A percentile compares a stretch with the other conserved stretches of the same genome.
phyloP scores from a whole-genome alignment of 208 protist species.

The Crithidia brevicula region DNA sequence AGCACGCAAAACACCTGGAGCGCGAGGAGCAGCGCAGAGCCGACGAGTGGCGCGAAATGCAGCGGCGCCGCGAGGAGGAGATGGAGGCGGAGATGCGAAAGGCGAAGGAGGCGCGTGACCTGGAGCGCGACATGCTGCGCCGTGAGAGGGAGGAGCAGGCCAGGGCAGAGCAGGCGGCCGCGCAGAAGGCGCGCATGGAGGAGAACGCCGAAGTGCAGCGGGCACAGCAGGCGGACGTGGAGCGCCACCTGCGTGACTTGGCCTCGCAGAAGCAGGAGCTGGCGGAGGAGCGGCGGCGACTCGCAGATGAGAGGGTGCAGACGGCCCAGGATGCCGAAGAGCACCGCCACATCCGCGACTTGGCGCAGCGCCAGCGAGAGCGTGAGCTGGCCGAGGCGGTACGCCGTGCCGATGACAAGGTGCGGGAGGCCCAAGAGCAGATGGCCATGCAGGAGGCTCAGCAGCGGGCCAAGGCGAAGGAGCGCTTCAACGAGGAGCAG shows the following conservation, averaged over 20 bases:
- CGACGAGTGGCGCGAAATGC: conserved; percentile 78
- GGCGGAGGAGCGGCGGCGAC: conserved; percentile 60
- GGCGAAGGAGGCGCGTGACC: conserved; percentile 45
- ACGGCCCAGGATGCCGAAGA: conserved; percentile 48
- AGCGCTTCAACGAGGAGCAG: conserved; percentile 51
- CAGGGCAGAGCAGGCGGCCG: conserved; percentile 40
- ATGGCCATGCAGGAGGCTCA: conserved; percentile 45
- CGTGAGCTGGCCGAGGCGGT: conserved; percentile 64
- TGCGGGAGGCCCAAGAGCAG: conserved; percentile 64
- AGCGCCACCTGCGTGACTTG: conserved; percentile 75
- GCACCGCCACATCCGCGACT: conserved; percentile 45
- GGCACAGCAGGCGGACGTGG: conserved; percentile 75
- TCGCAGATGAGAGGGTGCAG: conserved; percentile 63
- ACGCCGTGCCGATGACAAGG: conserved; percentile 61
- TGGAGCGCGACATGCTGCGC: conserved; percentile 57
- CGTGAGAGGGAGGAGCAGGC: conserved; percentile 49
- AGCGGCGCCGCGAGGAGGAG: conserved; percentile 66
- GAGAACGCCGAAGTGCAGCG: conserved; percentile 68
- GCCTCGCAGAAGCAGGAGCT: conserved; percentile 69
- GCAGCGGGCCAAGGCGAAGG: conserved; percentile 40
- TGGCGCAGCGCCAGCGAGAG: conserved; percentile 60
- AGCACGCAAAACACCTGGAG: conserved; percentile 75
- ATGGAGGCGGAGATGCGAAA: conserved; percentile 57
- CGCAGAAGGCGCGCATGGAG: conserved; percentile 52
- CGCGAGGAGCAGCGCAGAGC: conserved; percentile 70